Evolutionary conservation across 2,329 filamentous ascomycete genomes (phyloP).

Genomic region (Aspergillus sp.): DNA sequence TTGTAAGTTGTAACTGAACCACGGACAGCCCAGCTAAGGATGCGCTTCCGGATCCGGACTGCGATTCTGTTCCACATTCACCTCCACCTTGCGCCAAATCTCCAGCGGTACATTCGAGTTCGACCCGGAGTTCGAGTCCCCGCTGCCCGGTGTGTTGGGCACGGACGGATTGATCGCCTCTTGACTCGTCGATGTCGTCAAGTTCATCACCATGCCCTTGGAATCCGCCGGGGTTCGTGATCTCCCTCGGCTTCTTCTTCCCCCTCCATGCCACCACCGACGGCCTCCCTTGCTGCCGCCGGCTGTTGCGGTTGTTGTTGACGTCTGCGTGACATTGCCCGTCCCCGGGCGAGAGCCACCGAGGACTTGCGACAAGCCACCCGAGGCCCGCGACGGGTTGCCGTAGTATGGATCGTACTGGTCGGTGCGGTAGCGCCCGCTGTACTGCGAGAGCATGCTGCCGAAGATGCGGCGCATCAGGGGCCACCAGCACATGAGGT

Average conservation of each 20-base stretch:
- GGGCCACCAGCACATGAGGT: conserved; percentile 40
- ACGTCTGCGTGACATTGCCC: not conserved
- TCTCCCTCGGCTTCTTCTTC: too few species aligned
- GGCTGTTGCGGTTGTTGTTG: too few species aligned
- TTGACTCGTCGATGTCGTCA: not conserved
- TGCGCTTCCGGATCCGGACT: not conserved
- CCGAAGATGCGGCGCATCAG: conserved; percentile 30
- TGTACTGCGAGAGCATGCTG: conserved; percentile 5
- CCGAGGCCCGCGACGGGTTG: not conserved
- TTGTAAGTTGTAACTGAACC: too few species aligned
- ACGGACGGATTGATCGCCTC: not conserved
- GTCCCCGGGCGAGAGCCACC: not conserved
- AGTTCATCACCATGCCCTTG: too few species aligned
- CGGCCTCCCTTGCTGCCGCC: too few species aligned
- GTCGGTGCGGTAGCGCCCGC: conserved; percentile 27
- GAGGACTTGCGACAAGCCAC: not conserved
- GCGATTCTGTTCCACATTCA: not conserved
- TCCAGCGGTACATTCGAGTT: not conserved
- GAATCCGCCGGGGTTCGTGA: too few species aligned
- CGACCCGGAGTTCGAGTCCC: not conserved
- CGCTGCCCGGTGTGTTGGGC: not conserved
- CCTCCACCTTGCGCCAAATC: conserved; percentile 10
- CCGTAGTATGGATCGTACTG: not conserved
- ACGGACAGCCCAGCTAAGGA: not conserved
- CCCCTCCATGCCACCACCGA: not conserved